A percentile compares a stretch with the other conserved stretches of the same genome.
Evolutionary conservation across 2,329 filamentous ascomycete species (phyloP).

Genomic region (Magnaporthiopsis poae): DNA sequence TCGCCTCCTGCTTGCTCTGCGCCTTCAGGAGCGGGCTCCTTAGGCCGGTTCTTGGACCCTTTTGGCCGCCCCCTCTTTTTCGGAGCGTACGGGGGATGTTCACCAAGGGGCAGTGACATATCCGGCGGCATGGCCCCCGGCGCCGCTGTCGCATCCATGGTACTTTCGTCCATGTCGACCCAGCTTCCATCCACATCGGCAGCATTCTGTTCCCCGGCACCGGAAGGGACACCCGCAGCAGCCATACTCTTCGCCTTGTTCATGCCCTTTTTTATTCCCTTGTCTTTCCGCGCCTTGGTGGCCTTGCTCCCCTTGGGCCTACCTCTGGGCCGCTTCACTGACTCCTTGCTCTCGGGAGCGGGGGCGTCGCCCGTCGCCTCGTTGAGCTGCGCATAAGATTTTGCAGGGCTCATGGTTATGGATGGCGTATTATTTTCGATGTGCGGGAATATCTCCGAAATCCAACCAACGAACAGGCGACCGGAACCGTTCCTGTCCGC

Average conservation of each 20-base stretch:
- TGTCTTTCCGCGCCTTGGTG: conserved; percentile 36
- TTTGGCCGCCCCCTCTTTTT: conserved; percentile 40
- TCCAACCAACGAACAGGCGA: conserved; percentile 50
- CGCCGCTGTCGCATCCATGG: conserved; percentile 15
- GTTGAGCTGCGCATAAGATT: neutral
- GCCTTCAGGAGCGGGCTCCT: conserved; percentile 16
- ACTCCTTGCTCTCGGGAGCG: neutral
- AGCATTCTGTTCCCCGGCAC: neutral
- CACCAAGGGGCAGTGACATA: neutral
- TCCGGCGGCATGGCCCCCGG: neutral
- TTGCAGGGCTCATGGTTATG: conserved; percentile 1
- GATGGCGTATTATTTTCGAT: neutral
- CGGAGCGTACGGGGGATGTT: neutral
- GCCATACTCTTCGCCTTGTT: conserved; percentile 14
- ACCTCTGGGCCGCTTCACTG: conserved; percentile 36
- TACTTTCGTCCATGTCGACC: conserved; percentile 34
- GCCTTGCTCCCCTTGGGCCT: conserved; percentile 49
- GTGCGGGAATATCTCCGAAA: conserved; percentile 51
- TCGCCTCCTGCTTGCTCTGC: neutral
- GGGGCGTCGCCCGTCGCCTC: neutral
- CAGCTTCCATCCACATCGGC: conserved; percentile 30
- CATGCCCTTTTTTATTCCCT: conserved; percentile 39
- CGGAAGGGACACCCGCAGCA: conserved; percentile 8
- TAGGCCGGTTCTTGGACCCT: conserved; percentile 41
- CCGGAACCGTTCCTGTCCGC: conserved; percentile 47